Percentiles rank a stretch among this genome's conserved stretches.
These are phyloP conservation scores for Cucurbita ficifolia DNA, from an alignment of 306 rosid genomes.

Conservation along the genomic window DNA sequence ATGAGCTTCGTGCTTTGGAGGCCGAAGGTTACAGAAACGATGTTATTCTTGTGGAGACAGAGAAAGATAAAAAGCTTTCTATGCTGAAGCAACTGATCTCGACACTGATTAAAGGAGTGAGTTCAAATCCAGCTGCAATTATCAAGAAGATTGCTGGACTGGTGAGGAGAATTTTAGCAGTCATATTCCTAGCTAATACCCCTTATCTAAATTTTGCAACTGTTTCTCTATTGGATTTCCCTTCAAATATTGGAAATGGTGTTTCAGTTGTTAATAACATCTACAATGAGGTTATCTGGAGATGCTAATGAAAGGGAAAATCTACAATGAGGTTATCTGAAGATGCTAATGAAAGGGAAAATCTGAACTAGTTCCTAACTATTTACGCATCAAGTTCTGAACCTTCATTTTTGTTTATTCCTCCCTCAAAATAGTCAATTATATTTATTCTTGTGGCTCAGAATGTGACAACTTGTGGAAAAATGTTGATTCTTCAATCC, in stretches of 20 bases:
- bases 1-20: constrained; percentile 67
- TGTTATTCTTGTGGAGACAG: constrained; percentile 75
- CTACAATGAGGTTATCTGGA: background rate
- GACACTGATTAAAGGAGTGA: constrained; percentile 78
- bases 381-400: background rate
- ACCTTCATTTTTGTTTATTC: background rate
- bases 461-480: background rate
- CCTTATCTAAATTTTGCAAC: background rate
- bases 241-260: background rate
- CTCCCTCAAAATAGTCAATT: background rate
- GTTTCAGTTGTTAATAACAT: background rate
- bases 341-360: background rate
- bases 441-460: too few relatives aligned
- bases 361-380: background rate
- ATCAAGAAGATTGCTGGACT: constrained; percentile 93
- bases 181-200: background rate
- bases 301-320: background rate
- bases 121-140: constrained; percentile 74
- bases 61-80: constrained; percentile 83
- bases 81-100: constrained; percentile 78
- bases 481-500: background rate
- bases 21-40: constrained; percentile 74
- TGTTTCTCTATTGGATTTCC: background rate
- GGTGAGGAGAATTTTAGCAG: constrained; percentile 27
- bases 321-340: background rate